phyloP scores from a whole-genome alignment of 495 filamentous ascomycete genomes.

The Penicillium herquei region DNA sequence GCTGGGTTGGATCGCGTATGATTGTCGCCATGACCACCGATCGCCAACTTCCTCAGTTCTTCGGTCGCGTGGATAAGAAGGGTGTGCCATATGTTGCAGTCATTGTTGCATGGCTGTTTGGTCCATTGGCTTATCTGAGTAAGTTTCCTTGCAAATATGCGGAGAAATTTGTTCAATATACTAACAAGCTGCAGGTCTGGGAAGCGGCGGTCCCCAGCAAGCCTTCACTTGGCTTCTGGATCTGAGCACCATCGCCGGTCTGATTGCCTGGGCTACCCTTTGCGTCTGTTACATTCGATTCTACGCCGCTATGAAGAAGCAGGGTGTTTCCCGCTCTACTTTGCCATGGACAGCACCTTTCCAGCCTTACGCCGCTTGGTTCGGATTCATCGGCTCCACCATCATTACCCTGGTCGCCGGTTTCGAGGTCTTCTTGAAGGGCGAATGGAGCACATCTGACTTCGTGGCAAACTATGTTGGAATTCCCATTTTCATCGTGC shows the following conservation, averaged over 20 bases:
- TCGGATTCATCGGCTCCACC: slow-evolving; percentile 55
- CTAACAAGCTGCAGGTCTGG: slow-evolving; percentile 30
- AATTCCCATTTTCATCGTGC: slow-evolving; percentile 53
- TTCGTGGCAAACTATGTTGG: slow-evolving; percentile 61
- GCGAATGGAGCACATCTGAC: slow-evolving; percentile 35
- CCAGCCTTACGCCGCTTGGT: slow-evolving; percentile 63
- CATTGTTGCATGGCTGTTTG: slow-evolving; percentile 31
- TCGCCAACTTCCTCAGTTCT: slow-evolving; percentile 33
- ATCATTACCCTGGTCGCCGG: slow-evolving; percentile 43
- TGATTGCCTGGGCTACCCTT: slow-evolving; percentile 63
- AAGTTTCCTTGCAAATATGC: slow-evolving; percentile 5
- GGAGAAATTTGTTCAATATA: not conserved
- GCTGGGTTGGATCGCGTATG: slow-evolving; percentile 39
- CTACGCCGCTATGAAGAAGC: slow-evolving; percentile 56
- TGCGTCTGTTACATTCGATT: slow-evolving; percentile 62
- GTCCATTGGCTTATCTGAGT: slow-evolving; percentile 33
- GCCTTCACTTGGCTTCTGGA: slow-evolving; percentile 63
- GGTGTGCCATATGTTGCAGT: slow-evolving; percentile 39
- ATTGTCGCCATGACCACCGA: slow-evolving; percentile 39
- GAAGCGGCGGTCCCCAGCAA: slow-evolving; percentile 35
- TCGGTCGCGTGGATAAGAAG: slow-evolving; percentile 30
- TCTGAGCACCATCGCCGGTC: slow-evolving; percentile 54
- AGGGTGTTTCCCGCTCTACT: slow-evolving; percentile 53
- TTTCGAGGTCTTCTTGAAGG: slow-evolving; percentile 39
- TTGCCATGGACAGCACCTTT: slow-evolving; percentile 58